phyloP scores from a whole-genome alignment of 495 filamentous ascomycete species.

The Filosporella fistucella region DNA sequence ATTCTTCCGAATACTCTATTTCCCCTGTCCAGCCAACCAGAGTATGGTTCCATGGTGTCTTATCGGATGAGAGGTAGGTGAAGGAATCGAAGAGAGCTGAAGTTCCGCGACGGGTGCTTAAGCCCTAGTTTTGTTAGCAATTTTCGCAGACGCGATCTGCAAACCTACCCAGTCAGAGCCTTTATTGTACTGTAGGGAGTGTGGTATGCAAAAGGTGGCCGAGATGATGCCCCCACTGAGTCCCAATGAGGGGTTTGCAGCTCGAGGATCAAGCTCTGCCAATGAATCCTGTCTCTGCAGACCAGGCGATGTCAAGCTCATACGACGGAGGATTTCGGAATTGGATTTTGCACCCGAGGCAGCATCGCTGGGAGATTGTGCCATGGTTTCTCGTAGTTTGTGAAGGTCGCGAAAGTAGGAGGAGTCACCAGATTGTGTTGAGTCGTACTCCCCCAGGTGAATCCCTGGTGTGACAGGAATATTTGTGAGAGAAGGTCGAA shows the following conservation, averaged over 20 bases:
- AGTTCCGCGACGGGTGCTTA: constrained; percentile 73
- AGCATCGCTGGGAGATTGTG: constrained; percentile 39
- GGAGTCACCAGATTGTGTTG: constrained; percentile 10
- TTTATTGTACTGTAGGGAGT: constrained; percentile 61
- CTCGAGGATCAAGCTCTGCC: constrained; percentile 53
- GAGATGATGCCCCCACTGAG: constrained; percentile 83
- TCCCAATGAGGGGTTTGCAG: constrained; percentile 59
- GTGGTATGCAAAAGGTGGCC: constrained; percentile 79
- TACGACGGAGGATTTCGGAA: constrained; percentile 57
- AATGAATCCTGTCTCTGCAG: constrained; percentile 42
- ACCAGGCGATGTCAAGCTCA: constrained; percentile 46
- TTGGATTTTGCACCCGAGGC: constrained; percentile 49
- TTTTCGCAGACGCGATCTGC: constrained; percentile 17
- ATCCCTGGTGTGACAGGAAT: constrained; percentile 48
- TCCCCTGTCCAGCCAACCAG: constrained; percentile 93
- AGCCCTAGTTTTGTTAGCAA: constrained; percentile 43
- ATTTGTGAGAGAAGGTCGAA: constrained; percentile 18
- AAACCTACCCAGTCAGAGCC: constrained; percentile 70
- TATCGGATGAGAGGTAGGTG: constrained; percentile 70
- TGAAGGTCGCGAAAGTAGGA: constrained; percentile 35
- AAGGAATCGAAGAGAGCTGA: constrained; percentile 89
- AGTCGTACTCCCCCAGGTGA: constrained; percentile 30
- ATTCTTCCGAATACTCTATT: constrained; percentile 52
- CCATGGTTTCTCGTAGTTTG: constrained; percentile 12
- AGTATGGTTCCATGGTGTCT: constrained; percentile 77